Percentiles rank a stretch among this genome's conserved stretches.
Evolutionary conservation across 2,329 filamentous ascomycete species (phyloP).

Genomic region (Beauveria brongniartii): DNA sequence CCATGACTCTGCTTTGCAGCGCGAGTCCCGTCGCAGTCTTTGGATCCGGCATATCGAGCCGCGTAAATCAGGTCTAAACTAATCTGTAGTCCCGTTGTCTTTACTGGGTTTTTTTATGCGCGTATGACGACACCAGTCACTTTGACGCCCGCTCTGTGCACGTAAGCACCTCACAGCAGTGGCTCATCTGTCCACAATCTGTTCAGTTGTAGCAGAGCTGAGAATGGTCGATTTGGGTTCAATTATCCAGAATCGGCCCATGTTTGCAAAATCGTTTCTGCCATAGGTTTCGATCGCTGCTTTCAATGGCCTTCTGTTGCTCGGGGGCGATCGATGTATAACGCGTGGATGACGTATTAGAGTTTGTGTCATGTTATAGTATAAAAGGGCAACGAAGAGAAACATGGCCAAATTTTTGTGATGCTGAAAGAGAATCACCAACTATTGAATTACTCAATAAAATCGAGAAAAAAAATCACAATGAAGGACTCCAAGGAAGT

Average conservation of each 20-base stretch:
- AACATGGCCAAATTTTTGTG: not conserved
- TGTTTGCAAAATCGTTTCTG: not conserved
- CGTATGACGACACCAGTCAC: not conserved
- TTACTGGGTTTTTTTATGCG: not conserved
- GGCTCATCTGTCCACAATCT: not conserved
- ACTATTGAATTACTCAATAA: not conserved
- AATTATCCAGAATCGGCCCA: not conserved
- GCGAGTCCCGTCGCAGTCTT: too few relatives aligned
- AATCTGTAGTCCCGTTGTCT: too few relatives aligned
- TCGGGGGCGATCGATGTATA: not conserved
- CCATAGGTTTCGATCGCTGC: not conserved
- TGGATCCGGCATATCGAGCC: too few relatives aligned
- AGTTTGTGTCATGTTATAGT: not conserved
- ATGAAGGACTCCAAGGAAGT: slow-evolving; percentile 23
- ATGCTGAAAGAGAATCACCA: too few relatives aligned
- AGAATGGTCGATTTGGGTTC: not conserved
- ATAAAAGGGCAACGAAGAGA: not conserved
- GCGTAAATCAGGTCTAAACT: too few relatives aligned
- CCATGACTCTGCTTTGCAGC: too few relatives aligned
- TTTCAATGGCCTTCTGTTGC: not conserved
- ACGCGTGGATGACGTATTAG: slow-evolving; percentile 2
- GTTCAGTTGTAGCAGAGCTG: not conserved
- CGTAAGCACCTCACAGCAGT: not conserved
- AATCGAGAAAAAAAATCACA: not conserved
- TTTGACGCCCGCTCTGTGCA: not conserved